Percentiles rank a stretch among this genome's conserved stretches.
Conservation (phyloP, 768 basidiomycete genomes). For the Mycena amicta region DNA sequence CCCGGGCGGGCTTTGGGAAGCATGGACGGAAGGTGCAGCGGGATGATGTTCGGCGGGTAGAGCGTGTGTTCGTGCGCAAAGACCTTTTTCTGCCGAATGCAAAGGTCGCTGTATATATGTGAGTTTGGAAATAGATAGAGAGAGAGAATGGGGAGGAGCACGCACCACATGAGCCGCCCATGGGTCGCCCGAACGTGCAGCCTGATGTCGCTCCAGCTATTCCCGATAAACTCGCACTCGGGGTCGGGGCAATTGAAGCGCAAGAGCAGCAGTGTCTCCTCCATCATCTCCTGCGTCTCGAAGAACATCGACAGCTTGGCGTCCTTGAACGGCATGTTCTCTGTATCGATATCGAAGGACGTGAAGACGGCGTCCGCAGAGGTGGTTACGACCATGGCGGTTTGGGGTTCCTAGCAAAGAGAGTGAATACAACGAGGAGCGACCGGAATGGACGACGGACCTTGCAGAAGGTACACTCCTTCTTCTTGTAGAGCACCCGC, state of each 20-base stretch:
- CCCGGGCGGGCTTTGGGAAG: constrained; percentile 36
- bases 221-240: constrained; percentile 80
- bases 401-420: constrained; percentile 63
- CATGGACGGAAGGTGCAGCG: constrained; percentile 78
- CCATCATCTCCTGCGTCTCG: constrained; percentile 93
- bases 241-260: constrained; percentile 92
- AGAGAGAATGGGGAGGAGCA: no score
- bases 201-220: constrained; percentile 89
- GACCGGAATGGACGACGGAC: constrained; percentile 47
- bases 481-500: constrained; percentile 90
- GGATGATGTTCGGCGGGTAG: constrained; percentile 64
- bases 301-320: constrained; percentile 77
- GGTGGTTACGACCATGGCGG: constrained; percentile 71
- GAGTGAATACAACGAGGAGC: not conserved
- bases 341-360: constrained; percentile 56
- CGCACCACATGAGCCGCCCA: constrained; percentile 79
- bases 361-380: constrained; percentile 64
- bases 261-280: constrained; percentile 86
- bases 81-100: constrained; percentile 87
- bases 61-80: constrained; percentile 94
- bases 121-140: no score
- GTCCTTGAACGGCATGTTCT: constrained; percentile 69
- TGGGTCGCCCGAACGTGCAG: constrained; percentile 80
- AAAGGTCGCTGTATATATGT: no score
- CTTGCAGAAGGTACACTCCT: constrained; percentile 96